Evolutionary conservation across 2,329 filamentous ascomycete species (phyloP), one percentile per base, ranked within the genome.

Genomic region (Apiospora hydei): DNA sequence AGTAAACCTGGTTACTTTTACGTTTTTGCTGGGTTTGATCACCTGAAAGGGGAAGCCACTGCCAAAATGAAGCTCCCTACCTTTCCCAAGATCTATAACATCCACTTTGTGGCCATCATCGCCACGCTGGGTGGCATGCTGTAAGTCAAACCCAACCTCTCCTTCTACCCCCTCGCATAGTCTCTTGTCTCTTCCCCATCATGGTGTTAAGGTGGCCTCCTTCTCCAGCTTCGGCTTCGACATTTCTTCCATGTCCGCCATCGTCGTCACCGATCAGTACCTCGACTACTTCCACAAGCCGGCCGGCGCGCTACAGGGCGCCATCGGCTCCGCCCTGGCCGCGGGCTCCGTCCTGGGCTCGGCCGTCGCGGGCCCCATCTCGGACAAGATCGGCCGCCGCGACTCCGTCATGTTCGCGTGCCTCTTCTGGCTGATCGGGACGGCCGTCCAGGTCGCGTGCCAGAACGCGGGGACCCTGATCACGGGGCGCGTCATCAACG

Each of bases 401-500:
- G 82, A 84, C 67, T 79, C 84, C 57, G 81, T 87, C 71, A 81
- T 84, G 80, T 82, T 87, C 69, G 84, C 82, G 38, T 85, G 82
- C 72, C 30, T 84, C 41, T 86, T 83, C 82, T 88, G 85, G 84
- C 83, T 86, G 71, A 84, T 90, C 66, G 91, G 91, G 41, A 90
- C 88, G 43, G 85, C 88, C 66, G 84, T 93, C 68, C 86, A 89
- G 73, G 88, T 87, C 72, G 87, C 90, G 11, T 84, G 89, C 1
- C 87, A 89, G 76, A 88, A 90, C 71, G 81, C 92, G 51, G 85
- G 82, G 5, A 86, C 88, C 72, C 78, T 91, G 10, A 85, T 88
- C 69, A 85, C 84, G 26, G 88, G 87, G 8, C 86, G 88, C 69
- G 83, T 91, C 73, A 85, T 93, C 78, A 92, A 91, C 76, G 91